Percentiles rank a stretch among this genome's conserved stretches.
phyloP scores from a whole-genome alignment of 78 protist genomes.

The Pelomyxa schiedti region DNA sequence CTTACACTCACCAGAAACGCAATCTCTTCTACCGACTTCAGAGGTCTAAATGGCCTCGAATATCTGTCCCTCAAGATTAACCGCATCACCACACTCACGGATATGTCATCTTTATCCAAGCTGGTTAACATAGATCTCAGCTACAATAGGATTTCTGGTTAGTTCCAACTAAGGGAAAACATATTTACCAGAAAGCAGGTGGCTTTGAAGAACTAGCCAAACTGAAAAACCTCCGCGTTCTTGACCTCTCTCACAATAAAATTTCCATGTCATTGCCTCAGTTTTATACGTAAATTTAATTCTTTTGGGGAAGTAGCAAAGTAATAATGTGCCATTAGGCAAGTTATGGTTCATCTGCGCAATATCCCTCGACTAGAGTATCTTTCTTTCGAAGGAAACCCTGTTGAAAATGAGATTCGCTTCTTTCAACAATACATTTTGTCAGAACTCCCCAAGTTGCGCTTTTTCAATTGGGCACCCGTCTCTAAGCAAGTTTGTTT shows the following conservation, averaged over 20 bases:
- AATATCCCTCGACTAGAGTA: conserved; percentile 29
- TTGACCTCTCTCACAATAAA: conserved; percentile 24
- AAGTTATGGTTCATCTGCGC: conserved; percentile 7
- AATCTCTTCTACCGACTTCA: conserved; percentile 9
- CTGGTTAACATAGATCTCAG: conserved; percentile 15
- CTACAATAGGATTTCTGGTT: conserved; percentile 7
- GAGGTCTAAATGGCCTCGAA: conserved; percentile 8
- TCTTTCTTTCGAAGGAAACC: conserved; percentile 29
- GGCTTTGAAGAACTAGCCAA: conserved; percentile 38
- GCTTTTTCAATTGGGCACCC: conserved; percentile 23
- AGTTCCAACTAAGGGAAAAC: background rate
- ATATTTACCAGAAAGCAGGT: background rate
- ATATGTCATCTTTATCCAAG: conserved; percentile 15
- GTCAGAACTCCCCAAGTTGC: conserved; percentile 20
- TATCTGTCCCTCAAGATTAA: conserved; percentile 1
- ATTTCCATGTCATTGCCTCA: conserved; percentile 11
- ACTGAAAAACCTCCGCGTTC: conserved; percentile 19
- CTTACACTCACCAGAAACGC: conserved; percentile 18
- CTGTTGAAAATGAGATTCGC: conserved; percentile 15
- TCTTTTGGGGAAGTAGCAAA: too few species aligned
- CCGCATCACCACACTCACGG: conserved; percentile 13
- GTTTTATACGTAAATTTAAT: conserved; percentile 5
- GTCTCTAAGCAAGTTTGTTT: conserved; percentile 21
- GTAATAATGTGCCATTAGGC: too few species aligned
- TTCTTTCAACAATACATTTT: conserved; percentile 13